Base-by-base conservation (phyloP, 2,329 filamentous ascomycete genomes). In the Zymoseptoria brevis region DNA sequence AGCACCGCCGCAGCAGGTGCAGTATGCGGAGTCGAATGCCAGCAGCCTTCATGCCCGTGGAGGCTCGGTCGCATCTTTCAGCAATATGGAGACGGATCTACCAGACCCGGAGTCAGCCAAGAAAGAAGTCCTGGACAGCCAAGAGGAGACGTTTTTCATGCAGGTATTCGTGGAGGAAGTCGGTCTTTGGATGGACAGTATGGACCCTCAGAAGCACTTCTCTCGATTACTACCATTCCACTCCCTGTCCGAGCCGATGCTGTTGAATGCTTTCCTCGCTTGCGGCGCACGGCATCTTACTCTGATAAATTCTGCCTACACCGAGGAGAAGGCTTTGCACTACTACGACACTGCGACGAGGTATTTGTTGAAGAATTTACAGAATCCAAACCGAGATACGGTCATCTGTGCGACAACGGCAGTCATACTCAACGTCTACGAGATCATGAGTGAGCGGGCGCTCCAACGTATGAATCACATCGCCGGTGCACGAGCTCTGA, bases 151-250 rank as follows among this genome's bases (percentile, higher is more conserved):
- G 0, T 77, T 87, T n/a, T 91, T 91, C 70, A 90, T 96, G 87
- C 90, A 96, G 72, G 86, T 91, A 0, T 97, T 96, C 71, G 87
- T 95, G 6, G 88, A 95, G 69, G 88, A 96, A 65, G 89, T 97
- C 1, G 91, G 88, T 0, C 75, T 90, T 2, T 96, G 93, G 90
- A 96, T 97, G 89, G 93, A 96, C 74, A 89, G 86, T 50, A 85
- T 96, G 78, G 90, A 96, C 75, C 81, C 85, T 35, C 81, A 87
- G 64, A 93, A 93, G 75, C 89, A 85, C 77, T 96, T 96, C 72
- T 90, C 89, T 22, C 83, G 88, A 53, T 78, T 90, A 19, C 79
- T 96, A n/a, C 91, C 93, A 0, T 91, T 90, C 67, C 83, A 93
- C 67, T 86, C 91, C 0, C 78, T 96, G 22, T 83, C 85, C 57